Percentiles rank a stretch among this genome's conserved stretches.
Conservation (phyloP, 352 stramenopile species). For the Phytophthora tubulina region DNA sequence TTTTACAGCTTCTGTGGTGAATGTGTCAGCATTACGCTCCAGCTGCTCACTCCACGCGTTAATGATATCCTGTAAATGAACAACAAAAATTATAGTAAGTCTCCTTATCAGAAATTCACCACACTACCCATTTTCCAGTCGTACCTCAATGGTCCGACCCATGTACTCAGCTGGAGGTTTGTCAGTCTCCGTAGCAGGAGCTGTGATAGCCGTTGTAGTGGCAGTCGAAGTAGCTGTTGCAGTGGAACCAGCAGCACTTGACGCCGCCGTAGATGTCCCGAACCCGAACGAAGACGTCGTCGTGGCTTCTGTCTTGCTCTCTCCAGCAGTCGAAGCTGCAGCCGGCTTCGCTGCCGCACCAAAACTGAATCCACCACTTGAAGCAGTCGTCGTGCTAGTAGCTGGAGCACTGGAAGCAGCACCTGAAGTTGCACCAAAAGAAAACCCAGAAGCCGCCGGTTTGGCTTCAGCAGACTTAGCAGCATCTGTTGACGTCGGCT, state of each 20-base stretch:
- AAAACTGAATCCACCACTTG: slow-evolving; percentile 56
- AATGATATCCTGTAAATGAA: slow-evolving; percentile 78
- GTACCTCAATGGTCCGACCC: slow-evolving; percentile 84
- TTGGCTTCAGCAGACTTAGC: slow-evolving; percentile 31
- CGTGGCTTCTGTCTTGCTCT: slow-evolving; percentile 46
- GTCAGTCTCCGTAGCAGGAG: slow-evolving; percentile 55
- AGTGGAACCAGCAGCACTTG: slow-evolving; percentile 29
- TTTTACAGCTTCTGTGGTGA: slow-evolving; percentile 90
- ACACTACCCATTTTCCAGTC: slow-evolving; percentile 2
- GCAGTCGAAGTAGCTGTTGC: slow-evolving; percentile 31
- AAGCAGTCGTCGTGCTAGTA: slow-evolving; percentile 23
- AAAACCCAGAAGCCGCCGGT: slow-evolving; percentile 40
- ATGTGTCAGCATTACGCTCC: slow-evolving; percentile 85
- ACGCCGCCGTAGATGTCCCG: slow-evolving; percentile 36
- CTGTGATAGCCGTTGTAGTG: slow-evolving; percentile 40
- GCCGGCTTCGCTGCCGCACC: slow-evolving; percentile 32
- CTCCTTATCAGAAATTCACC: not conserved
- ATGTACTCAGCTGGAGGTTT: slow-evolving; percentile 87
- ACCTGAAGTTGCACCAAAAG: slow-evolving; percentile 35
- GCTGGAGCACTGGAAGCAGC: slow-evolving; percentile 9
- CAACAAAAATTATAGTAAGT: not conserved
- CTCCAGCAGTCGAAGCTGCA: slow-evolving; percentile 24
- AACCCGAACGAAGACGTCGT: slow-evolving; percentile 40
- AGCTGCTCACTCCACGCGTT: slow-evolving; percentile 92
- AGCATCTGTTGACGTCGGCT: slow-evolving; percentile 16